phyloP scores from a whole-genome alignment of 495 filamentous ascomycete species.

The Oidiodendron maius region DNA sequence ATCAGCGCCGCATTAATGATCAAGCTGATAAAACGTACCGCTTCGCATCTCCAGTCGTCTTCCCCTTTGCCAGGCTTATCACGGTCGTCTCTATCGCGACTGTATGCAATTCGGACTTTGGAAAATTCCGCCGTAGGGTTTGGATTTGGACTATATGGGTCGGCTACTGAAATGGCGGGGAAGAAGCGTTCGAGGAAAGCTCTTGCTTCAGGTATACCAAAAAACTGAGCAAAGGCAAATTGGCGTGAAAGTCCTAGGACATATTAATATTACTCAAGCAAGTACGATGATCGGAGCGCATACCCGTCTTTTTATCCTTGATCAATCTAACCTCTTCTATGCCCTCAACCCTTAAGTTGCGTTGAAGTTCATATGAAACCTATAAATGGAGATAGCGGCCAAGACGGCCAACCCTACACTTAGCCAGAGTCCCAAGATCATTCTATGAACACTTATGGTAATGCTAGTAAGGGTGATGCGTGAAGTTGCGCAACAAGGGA shows the following conservation, averaged over 20 bases:
- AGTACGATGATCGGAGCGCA: conserved; percentile 12
- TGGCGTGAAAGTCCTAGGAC: conserved; percentile 50
- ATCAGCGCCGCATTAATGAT: too few relatives aligned
- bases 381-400: conserved; percentile 38
- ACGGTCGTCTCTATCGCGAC: conserved; percentile 51
- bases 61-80: conserved; percentile 44
- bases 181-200: conserved; percentile 61
- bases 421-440: conserved; percentile 35
- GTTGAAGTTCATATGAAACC: conserved; percentile 56
- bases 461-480: conserved; percentile 10
- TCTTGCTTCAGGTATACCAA: conserved; percentile 50
- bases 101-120: conserved; percentile 54
- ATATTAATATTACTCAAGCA: conserved; percentile 3
- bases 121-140: conserved; percentile 45
- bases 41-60: conserved; percentile 72
- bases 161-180: conserved; percentile 51
- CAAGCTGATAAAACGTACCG: conserved; percentile 44
- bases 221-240: conserved; percentile 66
- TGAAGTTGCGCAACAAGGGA: conserved; percentile 15
- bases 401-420: conserved; percentile 29
- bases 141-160: conserved; percentile 19
- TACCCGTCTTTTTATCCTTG: conserved; percentile 61
- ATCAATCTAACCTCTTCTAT: conserved; percentile 62
- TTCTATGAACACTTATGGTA: conserved; percentile 22
- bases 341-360: conserved; percentile 50